Base-by-base conservation (phyloP, 768 basidiomycete species). In the Amanita inopinata region DNA sequence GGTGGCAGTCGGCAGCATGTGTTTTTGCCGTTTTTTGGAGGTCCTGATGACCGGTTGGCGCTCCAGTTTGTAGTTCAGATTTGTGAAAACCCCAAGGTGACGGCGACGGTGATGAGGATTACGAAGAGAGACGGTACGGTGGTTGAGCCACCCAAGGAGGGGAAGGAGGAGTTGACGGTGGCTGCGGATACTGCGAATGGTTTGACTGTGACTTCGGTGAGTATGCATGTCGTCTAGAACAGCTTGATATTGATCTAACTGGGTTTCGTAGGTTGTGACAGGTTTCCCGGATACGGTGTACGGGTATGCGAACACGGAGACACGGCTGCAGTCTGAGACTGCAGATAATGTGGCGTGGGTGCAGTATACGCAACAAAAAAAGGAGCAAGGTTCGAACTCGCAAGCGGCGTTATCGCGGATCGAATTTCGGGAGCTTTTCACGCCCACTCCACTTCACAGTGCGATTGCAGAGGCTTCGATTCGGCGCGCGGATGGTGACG, bases 1-100 rank as follows among this genome's bases (percentile, higher is more conserved):
- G 5, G 10, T 34, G 31, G 51, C 36, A 62, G 61, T 30, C 58
- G 53, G 6, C 71, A 79, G 53, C 85, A 89, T 54, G 51, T 97
- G 10, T 85, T 90, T 61, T 53, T 96, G 9, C 86, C 90, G 0
- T 97, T 97, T 73, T 86, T 90, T 57, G 94, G 94, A 17, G 94
- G 94, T 0, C 84, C 90, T 0, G 94, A 98, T 58, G 93, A 96
- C 56, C 71, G 94, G 2, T 68, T 91, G 12, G 88, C 90, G 0
- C 63, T 98, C 25, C 78, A 84, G 22, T 78, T 97, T 51, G 83
- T 87, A 17, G 73, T 83, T 10, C 92, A 93, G 60, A 64, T 96
- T 20, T 93, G 87, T 57, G 65, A 71, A 45, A 83, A 81, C 49
- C 65, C 73, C 9, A 66, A 63, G 43, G 70, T 86, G 9, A 73